Percentiles rank a stretch among this genome's conserved stretches.
These are phyloP conservation scores for Metschnikowia noctiluminum DNA, from an alignment of 805 yeast species.

Conservation along the genomic window DNA sequence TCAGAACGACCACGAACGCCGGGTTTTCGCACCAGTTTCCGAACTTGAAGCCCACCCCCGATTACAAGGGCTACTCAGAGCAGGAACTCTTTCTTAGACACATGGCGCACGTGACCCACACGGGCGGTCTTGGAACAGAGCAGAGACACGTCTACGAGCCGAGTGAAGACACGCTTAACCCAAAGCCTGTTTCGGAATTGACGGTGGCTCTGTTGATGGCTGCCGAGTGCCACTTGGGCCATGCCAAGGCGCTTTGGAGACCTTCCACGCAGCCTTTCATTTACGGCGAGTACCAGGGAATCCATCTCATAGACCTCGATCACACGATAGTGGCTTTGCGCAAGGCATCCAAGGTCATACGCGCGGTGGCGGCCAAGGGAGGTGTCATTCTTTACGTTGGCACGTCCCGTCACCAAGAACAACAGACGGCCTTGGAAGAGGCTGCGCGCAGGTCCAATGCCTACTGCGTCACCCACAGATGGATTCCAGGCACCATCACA, in stretches of 20 bases:
- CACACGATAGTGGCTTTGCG: constrained; percentile 73
- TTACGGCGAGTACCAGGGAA: constrained; percentile 85
- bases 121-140: constrained; percentile 62
- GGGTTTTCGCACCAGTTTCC: constrained; percentile 47
- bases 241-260: constrained; percentile 74
- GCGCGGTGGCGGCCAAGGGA: constrained; percentile 78
- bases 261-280: constrained; percentile 82
- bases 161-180: constrained; percentile 58
- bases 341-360: constrained; percentile 80
- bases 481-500: constrained; percentile 95
- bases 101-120: constrained; percentile 52
- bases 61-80: constrained; percentile 62
- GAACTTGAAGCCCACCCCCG: constrained; percentile 56
- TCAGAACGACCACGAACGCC: constrained; percentile 32
- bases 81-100: constrained; percentile 79
- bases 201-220: constrained; percentile 74
- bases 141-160: constrained; percentile 67
- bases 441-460: constrained; percentile 80
- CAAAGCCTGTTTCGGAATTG: constrained; percentile 53
- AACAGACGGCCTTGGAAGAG: constrained; percentile 65
- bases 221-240: constrained; percentile 94
- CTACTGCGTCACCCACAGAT: constrained; percentile 75
- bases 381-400: constrained; percentile 86
- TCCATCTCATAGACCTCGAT: constrained; percentile 87
- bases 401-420: constrained; percentile 64